A percentile compares a stretch with the other conserved stretches of the same genome.
These are phyloP conservation scores for Calycina herbarum DNA, from an alignment of 2,329 filamentous ascomycete species.

Conservation along the genomic window DNA sequence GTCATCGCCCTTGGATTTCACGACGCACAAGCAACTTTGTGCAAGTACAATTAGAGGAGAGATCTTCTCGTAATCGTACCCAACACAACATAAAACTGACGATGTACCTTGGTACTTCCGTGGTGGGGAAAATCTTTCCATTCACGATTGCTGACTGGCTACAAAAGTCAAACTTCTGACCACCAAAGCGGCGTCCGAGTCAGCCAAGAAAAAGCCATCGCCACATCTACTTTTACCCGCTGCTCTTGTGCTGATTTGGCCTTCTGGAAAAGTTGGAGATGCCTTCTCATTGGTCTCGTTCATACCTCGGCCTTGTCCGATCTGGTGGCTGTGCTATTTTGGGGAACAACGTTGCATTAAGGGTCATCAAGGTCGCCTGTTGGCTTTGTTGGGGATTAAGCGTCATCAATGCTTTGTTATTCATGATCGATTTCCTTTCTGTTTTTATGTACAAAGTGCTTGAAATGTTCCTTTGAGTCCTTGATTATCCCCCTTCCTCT, in stretches of 20 bases:
- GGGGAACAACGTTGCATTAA: constrained; percentile 3
- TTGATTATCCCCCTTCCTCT: too few relatives aligned
- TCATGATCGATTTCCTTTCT: neutral
- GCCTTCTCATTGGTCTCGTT: neutral
- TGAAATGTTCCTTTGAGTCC: too few relatives aligned
- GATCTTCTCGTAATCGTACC: too few relatives aligned
- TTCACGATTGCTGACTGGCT: too few relatives aligned
- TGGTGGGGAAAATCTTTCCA: neutral
- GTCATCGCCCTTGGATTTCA: neutral
- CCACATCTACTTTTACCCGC: neutral
- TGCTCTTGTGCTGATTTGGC: neutral
- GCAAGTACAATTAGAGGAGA: neutral
- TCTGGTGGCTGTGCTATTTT: constrained; percentile 5
- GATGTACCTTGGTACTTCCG: neutral
- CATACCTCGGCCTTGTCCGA: neutral
- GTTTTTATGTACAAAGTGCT: too few relatives aligned
- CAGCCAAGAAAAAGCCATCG: neutral
- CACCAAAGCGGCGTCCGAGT: too few relatives aligned
- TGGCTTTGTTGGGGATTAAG: neutral
- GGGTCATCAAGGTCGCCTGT: neutral
- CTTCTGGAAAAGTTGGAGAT: neutral
- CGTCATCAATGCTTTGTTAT: neutral
- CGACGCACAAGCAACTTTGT: neutral
- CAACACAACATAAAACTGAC: too few relatives aligned
- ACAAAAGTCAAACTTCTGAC: too few relatives aligned